Evolutionary conservation across 345 rosid genomes (phyloP).

Genomic region (Murraya paniculata): DNA sequence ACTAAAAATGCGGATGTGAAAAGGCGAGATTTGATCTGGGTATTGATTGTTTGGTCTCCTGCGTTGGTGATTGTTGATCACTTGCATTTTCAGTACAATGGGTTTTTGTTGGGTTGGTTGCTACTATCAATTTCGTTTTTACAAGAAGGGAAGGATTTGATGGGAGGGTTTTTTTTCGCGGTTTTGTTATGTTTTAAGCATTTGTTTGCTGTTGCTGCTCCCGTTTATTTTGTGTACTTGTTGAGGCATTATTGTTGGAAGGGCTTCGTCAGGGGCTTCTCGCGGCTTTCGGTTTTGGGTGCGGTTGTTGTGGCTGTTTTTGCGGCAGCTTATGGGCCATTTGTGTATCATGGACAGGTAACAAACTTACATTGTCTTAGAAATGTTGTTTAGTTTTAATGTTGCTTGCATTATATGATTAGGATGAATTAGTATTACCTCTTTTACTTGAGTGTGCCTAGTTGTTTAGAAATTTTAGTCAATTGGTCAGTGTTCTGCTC

Average conservation of each 20-base stretch:
- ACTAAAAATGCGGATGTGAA: slow-evolving; percentile 32
- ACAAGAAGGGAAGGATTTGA: slow-evolving; percentile 70
- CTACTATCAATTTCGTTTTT: slow-evolving; percentile 77
- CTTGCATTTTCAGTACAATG: slow-evolving; percentile 93
- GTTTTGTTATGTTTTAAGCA: slow-evolving; percentile 86
- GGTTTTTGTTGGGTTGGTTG: slow-evolving; percentile 74
- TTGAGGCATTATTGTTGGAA: slow-evolving; percentile 82
- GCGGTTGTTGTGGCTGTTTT: slow-evolving; percentile 61
- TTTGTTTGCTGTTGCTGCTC: slow-evolving; percentile 92
- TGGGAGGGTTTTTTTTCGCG: slow-evolving; percentile 80
- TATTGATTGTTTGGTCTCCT: slow-evolving; percentile 79
- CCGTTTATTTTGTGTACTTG: slow-evolving; percentile 82
- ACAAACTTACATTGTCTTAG: not conserved
- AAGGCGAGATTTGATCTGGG: slow-evolving; percentile 49
- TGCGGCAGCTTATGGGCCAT: slow-evolving; percentile 75
- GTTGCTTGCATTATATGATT: not conserved
- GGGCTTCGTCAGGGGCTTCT: slow-evolving; percentile 49
- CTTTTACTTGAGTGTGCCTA: not conserved
- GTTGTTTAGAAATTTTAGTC: not conserved
- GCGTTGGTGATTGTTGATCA: slow-evolving; percentile 83
- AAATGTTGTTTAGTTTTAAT: not conserved
- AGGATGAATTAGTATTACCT: not conserved
- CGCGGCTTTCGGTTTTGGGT: slow-evolving; percentile 54
- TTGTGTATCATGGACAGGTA: slow-evolving; percentile 79
- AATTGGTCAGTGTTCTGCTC: not conserved